Evolutionary conservation across 164 flowering plant genomes (phyloP).

Genomic region (Malania oleifera): DNA sequence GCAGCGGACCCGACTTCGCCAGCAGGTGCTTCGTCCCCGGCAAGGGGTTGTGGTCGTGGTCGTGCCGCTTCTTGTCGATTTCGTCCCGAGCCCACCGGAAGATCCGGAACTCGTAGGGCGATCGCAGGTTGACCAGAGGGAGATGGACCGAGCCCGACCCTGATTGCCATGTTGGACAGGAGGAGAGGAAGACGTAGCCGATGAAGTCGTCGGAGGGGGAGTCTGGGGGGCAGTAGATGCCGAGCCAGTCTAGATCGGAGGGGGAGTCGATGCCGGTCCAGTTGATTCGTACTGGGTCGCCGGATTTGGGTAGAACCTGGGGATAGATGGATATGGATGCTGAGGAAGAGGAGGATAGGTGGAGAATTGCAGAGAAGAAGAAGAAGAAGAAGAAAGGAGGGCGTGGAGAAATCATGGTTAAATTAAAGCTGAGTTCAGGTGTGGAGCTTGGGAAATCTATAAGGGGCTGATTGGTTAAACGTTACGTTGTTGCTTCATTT

Average conservation of each 20-base stretch:
- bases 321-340: constrained; percentile 42
- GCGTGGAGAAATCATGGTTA: not conserved
- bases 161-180: constrained; percentile 57
- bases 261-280: constrained; percentile 69
- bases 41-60: constrained; percentile 78
- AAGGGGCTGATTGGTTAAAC: too few relatives aligned
- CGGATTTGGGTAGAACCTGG: constrained; percentile 42
- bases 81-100: constrained; percentile 72
- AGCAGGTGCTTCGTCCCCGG: constrained; percentile 68
- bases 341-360: constrained; percentile 16
- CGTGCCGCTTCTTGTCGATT: constrained; percentile 33
- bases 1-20: constrained; percentile 38
- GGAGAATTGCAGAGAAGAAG: constrained; percentile 8
- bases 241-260: constrained; percentile 70
- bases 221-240: constrained; percentile 77
- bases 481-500: too few relatives aligned
- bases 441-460: too few relatives aligned
- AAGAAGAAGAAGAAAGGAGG: constrained; percentile 13
- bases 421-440: too few relatives aligned
- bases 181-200: constrained; percentile 76
- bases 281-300: constrained; percentile 42
- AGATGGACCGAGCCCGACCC: constrained; percentile 66
- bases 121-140: constrained; percentile 71
- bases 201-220: constrained; percentile 63
- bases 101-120: constrained; percentile 74